Evolutionary conservation across 768 basidiomycete species (phyloP), one percentile per base, ranked within the genome.

Genomic region (Neoboletus brunneissimus): DNA sequence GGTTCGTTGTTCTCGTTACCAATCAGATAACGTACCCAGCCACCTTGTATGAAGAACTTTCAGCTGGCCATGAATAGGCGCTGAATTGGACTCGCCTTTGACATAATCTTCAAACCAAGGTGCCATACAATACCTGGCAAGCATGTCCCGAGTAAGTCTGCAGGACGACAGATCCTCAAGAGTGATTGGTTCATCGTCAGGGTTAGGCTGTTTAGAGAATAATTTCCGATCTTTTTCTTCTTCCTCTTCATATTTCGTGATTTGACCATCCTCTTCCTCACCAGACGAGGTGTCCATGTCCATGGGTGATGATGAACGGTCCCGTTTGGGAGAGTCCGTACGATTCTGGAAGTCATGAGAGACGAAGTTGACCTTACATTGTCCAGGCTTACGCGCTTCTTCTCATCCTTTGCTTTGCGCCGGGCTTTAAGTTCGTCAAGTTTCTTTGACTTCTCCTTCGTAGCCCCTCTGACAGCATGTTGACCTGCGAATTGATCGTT

Each of bases 31-130:
- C 95, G 83, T 11, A 98, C 93, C 84, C 87, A 98, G 25, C 84
- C 83, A 45, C 88, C 94, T 94, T 60, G 43, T 12, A 42, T 20
- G 7, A 31, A 32, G 22, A 44, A 16, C 47, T 49, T 59, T 61
- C 37, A 60, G 55, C 49, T 38, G 7, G 58, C 45, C 23, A 48
- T 4, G 49, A n/a, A 49, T 27, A 27, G 9, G 9, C 2, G 40
- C 18, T 31, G 35, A n/a, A 40, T 46, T 38, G 3, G 15, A 57
- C 79, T 58, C 61, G 86, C 95, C 88, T 71, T 84, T 84, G 32
- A 89, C 80, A 70, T 86, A 88, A 25, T 94, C 87, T 59, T 88
- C 85, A 67, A 98, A 98, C 84, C 89, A 94, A 3, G 92, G 88
- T 35, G 85, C 80, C 64, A 84, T 75, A 61, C 81, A 87, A 69